Evolutionary conservation across 768 basidiomycete species (phyloP).

Genomic region (Mycena amicta): DNA sequence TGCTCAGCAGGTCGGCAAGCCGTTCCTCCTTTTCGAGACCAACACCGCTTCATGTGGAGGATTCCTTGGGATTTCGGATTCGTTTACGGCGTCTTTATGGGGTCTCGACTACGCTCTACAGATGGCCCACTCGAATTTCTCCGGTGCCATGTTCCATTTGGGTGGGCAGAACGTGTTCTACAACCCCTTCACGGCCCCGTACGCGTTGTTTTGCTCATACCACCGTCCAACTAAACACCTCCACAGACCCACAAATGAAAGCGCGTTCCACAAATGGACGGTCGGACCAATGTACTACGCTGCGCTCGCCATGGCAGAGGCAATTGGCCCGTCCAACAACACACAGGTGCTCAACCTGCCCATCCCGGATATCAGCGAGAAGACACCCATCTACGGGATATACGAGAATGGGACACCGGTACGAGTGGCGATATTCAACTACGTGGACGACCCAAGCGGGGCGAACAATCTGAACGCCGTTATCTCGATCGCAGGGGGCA

Average conservation of each 20-base stretch:
- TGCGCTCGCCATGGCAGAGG: slow-evolving; percentile 47
- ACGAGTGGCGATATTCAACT: slow-evolving; percentile 53
- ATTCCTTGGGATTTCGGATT: slow-evolving; percentile 28
- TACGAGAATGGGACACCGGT: slow-evolving; percentile 28
- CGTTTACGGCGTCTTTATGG: slow-evolving; percentile 55
- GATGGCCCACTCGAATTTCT: slow-evolving; percentile 43
- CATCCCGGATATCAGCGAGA: slow-evolving; percentile 32
- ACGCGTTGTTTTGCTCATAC: not conserved
- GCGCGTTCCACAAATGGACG: slow-evolving; percentile 51
- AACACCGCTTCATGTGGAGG: slow-evolving; percentile 1
- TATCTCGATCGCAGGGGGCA: slow-evolving; percentile 47
- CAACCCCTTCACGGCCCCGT: slow-evolving; percentile 31
- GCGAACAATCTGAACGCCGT: slow-evolving; percentile 43
- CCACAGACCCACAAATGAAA: slow-evolving; percentile 51
- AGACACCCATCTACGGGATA: slow-evolving; percentile 48
- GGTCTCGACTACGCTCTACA: slow-evolving; percentile 51
- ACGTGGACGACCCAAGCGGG: slow-evolving; percentile 43
- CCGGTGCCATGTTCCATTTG: slow-evolving; percentile 39
- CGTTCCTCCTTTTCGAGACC: slow-evolving; percentile 56
- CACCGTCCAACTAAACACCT: slow-evolving; percentile 31
- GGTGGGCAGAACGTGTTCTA: slow-evolving; percentile 54
- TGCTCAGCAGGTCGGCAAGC: slow-evolving; percentile 37
- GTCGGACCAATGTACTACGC: slow-evolving; percentile 56
- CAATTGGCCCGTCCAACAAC: slow-evolving; percentile 36
- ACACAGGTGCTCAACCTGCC: slow-evolving; percentile 47